Percentiles rank a stretch among this genome's conserved stretches.
Conservation (phyloP, 306 rosid species). For the Cucurbita argyrosperma region DNA sequence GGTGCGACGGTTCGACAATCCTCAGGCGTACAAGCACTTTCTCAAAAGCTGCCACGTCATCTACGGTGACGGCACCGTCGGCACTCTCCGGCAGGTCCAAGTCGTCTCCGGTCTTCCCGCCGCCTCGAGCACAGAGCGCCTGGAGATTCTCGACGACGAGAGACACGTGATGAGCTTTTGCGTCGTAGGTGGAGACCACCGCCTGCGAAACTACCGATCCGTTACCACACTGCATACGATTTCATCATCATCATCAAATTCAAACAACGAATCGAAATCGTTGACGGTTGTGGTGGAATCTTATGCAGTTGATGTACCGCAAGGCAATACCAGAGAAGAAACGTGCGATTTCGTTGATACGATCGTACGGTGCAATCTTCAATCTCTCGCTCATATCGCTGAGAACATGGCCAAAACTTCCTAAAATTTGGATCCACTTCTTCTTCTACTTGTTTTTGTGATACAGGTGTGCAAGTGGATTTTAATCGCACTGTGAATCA, state of each 20-base stretch:
- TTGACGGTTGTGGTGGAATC: constrained; percentile 70
- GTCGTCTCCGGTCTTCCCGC: constrained; percentile 91
- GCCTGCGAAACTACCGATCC: constrained; percentile 64
- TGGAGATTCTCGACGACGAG: constrained; percentile 91
- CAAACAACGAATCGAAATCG: constrained; percentile 20
- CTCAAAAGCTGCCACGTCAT: constrained; percentile 84
- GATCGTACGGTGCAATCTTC: constrained; percentile 83
- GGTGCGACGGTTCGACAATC: constrained; percentile 73
- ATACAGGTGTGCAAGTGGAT: constrained; percentile 15
- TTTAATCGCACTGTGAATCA: neutral
- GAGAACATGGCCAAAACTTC: constrained; percentile 34
- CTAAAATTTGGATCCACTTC: neutral
- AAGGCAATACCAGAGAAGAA: constrained; percentile 72
- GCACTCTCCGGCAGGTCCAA: constrained; percentile 57
- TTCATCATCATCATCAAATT: constrained; percentile 22
- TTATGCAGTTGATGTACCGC: constrained; percentile 74
- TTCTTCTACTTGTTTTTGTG: neutral
- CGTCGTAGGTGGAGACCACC: constrained; percentile 84
- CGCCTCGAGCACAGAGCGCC: constrained; percentile 66
- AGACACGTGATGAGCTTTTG: constrained; percentile 82
- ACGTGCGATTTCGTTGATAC: constrained; percentile 89
- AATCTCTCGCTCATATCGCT: constrained; percentile 69
- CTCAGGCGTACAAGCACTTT: constrained; percentile 82
- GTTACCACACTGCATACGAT: constrained; percentile 40
- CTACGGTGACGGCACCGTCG: constrained; percentile 48